Evolutionary conservation across 1,284 basidiomycete genomes (phyloP), one percentile per base, ranked within the genome.

Genomic region (Fistulinella staudtii): DNA sequence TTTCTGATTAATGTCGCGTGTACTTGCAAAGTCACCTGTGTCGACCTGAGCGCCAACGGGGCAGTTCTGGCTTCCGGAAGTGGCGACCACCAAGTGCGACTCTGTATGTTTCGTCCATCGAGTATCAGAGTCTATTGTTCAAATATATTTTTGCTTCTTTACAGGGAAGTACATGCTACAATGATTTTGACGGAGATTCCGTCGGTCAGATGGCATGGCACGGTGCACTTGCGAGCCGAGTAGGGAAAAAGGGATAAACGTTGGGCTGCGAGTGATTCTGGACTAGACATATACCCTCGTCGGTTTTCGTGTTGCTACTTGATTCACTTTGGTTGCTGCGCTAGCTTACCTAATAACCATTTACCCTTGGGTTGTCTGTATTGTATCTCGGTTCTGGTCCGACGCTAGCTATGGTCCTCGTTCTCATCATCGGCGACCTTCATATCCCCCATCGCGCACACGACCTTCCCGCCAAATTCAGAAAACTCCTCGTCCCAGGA

Each of bases 391-490:
- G n/a, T n/a, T n/a, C n/a, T n/a, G n/a, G n/a, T n/a, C n/a, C n/a
- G n/a, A n/a, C n/a, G n/a, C n/a, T n/a, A n/a, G n/a, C n/a, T 50
- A 63, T 63, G 61, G 92, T 95, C 47, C 84, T 96, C 54, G 91
- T 96, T 37, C 86, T 96, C 50, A 82, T 94, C 58, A 91, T 96
- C 55, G 93, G 93, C 45, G 93, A 97, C 74, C 78, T 96, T 14
- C 93, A 95, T 65, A 95, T 96, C 60, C 93, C 93, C 1, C 85
- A 90, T 61, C 74, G 88, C 39, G 75, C 79, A 2, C 90, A 95
- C 63, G 95, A 97, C 63, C 77, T 99, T 5, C 94, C 95, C 0
- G 74, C 81, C 17, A 98, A 98, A 71, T 99, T 99, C 73, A 95
- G 95, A 71, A 97, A 98, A 65, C 84, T 99, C 0, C 76, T 99